Conservation (phyloP, 495 filamentous ascomycete species). For the Penicillium canescens region DNA sequence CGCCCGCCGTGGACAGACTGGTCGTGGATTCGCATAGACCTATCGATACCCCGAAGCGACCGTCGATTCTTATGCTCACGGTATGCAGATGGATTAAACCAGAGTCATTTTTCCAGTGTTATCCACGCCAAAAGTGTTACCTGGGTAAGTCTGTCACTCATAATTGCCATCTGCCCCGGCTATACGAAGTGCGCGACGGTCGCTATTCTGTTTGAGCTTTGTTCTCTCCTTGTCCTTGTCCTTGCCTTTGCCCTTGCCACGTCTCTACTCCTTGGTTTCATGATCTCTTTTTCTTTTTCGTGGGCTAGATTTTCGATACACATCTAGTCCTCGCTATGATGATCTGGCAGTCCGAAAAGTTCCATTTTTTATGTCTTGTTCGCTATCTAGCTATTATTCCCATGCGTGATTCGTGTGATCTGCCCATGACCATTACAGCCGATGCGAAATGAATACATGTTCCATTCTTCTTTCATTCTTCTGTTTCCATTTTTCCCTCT, state of each 20-base stretch:
- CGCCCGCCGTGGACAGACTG: conserved; percentile 50
- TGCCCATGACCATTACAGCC: conserved; percentile 43
- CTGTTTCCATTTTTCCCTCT: conserved; percentile 3
- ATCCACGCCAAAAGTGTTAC: background rate
- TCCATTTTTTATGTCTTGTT: conserved; percentile 27
- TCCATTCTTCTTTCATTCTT: conserved; percentile 18
- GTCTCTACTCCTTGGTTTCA: conserved; percentile 17
- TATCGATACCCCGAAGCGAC: conserved; percentile 43
- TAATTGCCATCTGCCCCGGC: conserved; percentile 14
- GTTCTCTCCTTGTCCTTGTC: conserved; percentile 13
- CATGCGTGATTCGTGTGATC: conserved; percentile 40
- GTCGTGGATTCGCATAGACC: conserved; percentile 51
- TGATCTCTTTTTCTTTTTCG: conserved; percentile 25
- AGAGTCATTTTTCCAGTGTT: background rate
- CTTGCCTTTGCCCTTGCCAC: conserved; percentile 14
- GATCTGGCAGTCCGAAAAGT: conserved; percentile 49
- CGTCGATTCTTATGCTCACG: conserved; percentile 16
- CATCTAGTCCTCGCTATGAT: conserved; percentile 40
- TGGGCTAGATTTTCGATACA: conserved; percentile 36
- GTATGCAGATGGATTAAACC: conserved; percentile 5
- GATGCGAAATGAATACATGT: conserved; percentile 37
- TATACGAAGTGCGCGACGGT: conserved; percentile 13
- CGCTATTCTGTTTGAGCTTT: conserved; percentile 21
- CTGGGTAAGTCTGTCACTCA: conserved; percentile 11
- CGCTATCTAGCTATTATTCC: conserved; percentile 41